These are phyloP conservation scores for Tulasnella sp. DNA, from an alignment of 768 basidiomycete genomes.

Conservation along the genomic window DNA sequence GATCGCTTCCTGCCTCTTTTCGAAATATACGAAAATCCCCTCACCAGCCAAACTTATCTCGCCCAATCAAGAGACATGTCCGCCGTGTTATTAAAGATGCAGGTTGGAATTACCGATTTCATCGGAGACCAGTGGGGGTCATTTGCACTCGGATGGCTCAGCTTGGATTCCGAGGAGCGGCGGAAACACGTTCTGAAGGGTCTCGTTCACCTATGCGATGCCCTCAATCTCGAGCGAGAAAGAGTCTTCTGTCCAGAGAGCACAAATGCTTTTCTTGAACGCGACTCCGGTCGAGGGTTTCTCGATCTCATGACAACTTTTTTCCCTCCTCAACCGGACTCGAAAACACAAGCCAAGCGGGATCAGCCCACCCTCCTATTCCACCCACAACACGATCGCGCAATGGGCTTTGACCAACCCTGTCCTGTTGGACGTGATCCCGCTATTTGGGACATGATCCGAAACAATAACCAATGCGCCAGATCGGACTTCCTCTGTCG, in stretches of 20 bases:
- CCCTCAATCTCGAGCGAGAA: not conserved
- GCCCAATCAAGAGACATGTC: not conserved
- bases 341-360: not conserved
- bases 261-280: not conserved
- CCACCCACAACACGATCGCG: not conserved
- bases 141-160: not conserved
- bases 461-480: not conserved
- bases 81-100: not conserved
- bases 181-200: not conserved
- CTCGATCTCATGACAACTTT: not conserved
- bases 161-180: not conserved
- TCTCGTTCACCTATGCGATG: not conserved
- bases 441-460: not conserved
- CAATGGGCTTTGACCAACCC: not conserved
- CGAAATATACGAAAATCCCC: not conserved
- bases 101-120: not conserved
- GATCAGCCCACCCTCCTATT: not conserved
- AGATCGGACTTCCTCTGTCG: not conserved
- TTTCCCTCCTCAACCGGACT: not conserved
- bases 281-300: not conserved
- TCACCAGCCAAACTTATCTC: not conserved
- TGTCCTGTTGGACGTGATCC: not conserved
- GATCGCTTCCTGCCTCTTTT: not conserved
- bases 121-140: not conserved
- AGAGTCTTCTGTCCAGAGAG: not conserved